Evolutionary conservation across 23 red algal genomes (phyloP).

Genomic region (Gracilaria vermiculophylla): DNA sequence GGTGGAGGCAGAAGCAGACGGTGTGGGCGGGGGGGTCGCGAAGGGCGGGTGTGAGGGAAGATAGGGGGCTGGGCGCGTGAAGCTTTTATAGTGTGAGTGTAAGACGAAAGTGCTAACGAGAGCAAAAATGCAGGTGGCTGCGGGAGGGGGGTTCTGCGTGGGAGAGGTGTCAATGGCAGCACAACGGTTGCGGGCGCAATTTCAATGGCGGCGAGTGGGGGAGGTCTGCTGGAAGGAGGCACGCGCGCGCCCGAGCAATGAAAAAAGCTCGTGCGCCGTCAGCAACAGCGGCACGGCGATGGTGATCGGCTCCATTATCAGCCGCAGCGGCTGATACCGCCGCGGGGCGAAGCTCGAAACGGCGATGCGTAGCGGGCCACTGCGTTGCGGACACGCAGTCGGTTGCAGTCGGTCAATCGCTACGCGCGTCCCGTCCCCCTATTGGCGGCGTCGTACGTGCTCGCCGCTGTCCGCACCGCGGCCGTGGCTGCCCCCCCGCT

Average conservation of each 20-base stretch:
- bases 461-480: background rate
- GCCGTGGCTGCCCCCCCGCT: background rate
- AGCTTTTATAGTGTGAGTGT: conserved; percentile 32
- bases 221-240: background rate
- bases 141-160: too few relatives aligned
- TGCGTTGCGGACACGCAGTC: background rate
- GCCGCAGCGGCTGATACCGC: conserved; percentile 16
- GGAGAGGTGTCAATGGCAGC: background rate
- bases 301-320: background rate
- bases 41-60: background rate
- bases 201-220: background rate
- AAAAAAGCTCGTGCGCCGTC: background rate
- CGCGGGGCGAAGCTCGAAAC: background rate
- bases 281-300: too few relatives aligned
- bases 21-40: background rate
- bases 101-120: conserved; percentile 21
- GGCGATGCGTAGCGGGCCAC: background rate
- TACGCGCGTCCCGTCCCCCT: background rate
- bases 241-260: background rate
- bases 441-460: conserved; percentile 17
- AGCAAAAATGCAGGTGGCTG: conserved; percentile 4
- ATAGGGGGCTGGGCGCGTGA: background rate
- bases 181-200: background rate
- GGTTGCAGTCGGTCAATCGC: too few relatives aligned
- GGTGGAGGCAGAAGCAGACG: background rate